Conservation (phyloP, 768 basidiomycete genomes). For the Multifurca ochricompacta region DNA sequence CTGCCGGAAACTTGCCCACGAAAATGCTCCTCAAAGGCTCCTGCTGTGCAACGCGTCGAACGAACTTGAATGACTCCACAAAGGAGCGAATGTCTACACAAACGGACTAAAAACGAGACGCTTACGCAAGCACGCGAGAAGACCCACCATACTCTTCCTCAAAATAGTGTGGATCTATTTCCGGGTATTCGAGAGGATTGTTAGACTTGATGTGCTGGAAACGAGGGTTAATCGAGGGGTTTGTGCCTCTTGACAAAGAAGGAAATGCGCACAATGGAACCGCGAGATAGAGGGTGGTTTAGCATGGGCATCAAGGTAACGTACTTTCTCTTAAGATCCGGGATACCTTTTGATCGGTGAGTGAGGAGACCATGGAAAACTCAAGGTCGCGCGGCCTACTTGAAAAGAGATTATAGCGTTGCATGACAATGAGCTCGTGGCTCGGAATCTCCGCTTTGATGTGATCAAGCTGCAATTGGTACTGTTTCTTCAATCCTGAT, state of each 20-base stretch:
- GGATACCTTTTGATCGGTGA: background rate
- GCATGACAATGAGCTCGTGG: background rate
- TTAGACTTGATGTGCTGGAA: conserved; percentile 18
- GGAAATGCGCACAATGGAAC: conserved; percentile 16
- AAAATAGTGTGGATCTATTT: conserved; percentile 20
- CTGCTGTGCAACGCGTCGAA: conserved; percentile 14
- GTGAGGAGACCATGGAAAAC: background rate
- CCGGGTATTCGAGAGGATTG: conserved; percentile 13
- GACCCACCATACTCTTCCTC: conserved; percentile 20
- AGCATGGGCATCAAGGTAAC: background rate
- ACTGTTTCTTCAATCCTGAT: conserved; percentile 14
- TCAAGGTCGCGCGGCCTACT: background rate
- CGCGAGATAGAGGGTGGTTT: conserved; percentile 18
- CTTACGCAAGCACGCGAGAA: background rate
- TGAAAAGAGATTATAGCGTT: background rate
- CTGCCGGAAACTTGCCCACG: background rate
- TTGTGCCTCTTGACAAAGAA: background rate
- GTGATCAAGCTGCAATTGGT: conserved; percentile 11
- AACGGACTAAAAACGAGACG: background rate
- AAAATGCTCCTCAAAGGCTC: conserved; percentile 21
- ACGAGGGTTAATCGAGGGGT: background rate
- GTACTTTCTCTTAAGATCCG: conserved; percentile 8
- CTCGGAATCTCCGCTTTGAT: conserved; percentile 6
- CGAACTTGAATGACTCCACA: conserved; percentile 22
- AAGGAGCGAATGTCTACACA: conserved; percentile 9